Evolutionary conservation across 176 grass and related monocot genomes (phyloP), one percentile per base, ranked within the genome.

Genomic region (Lolium multiflorum): DNA sequence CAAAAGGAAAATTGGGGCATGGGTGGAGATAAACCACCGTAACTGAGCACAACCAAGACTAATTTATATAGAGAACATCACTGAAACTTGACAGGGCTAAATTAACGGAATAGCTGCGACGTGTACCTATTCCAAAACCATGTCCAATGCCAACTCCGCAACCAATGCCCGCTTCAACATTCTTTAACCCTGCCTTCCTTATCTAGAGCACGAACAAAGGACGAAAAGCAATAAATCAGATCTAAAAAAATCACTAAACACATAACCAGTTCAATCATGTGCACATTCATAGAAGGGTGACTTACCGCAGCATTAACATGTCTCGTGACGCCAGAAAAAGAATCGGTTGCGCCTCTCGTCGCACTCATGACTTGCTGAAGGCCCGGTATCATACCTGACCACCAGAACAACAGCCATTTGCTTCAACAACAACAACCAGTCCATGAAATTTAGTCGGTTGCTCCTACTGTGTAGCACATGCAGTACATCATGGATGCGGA

Each of bases 101-200:
- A 37, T 48, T 74, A 51, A 88, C 55, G 20, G 26, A 60, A 82
- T 31, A 77, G 69, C 41, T 68, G 76, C 39, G 39, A 84, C 3
- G 64, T 64, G 44, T 94, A 99, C 97, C 94, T 88, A 96, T 94
- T 74, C 97, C 94, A 88, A 96, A 99, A 65, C 92, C 94, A 83
- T 99, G 92, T 63, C 97, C 94, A 60, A 99, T 73, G 78, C 94
- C 97, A 89, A 94, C 86, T 54, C 97, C 97, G 50, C 97, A 99
- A 39, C 97, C 97, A 88, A 99, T 87, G 38, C 97, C 97, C 1
- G 83, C 92, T 91, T 99, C 90, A 38, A 99, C 81, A 71, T 96
- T 94, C 76, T 84, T 96, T 80, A 96, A 76, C 56, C 94, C 94
- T 4, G 91, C 58, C 48, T 92, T 90, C 84, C 84, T 94, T 81